Base-by-base conservation (phyloP, 768 basidiomycete genomes). In the Tricholoma terreum region DNA sequence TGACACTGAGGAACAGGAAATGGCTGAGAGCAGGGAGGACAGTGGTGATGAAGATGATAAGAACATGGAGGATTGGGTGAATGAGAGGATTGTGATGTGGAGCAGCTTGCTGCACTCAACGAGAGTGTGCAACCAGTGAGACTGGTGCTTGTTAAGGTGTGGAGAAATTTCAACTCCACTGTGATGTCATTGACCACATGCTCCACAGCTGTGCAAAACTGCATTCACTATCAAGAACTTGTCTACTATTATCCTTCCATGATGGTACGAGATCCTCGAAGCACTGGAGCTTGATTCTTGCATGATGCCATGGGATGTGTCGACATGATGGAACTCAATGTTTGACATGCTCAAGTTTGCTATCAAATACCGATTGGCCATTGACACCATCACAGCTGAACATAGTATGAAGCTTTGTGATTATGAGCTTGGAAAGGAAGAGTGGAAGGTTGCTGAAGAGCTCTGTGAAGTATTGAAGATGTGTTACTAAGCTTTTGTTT, bases 281-380 rank as follows among this genome's bases (percentile, higher is more conserved):
- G 56, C 58, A 14, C 31, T 42, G 8, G 58, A 61, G 5, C 46
- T 66, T 1, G 43, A 27, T 1, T 9, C 6, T 6, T n/a, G 57
- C 9, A 59, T 59, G 7, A 65, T 72, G 56, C 72, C 69, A 4
- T 56, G 67, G 3, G 70, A 75, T 58, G 71, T 75, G 1, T 24
- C 51, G 6, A 72, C 46, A 3, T 9, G 14, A 6, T 48, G 27
- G 46, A 48, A 48, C 46, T 48, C 6, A 7, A 17, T 65, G 0
- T 75, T 59, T 40, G 58, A 70, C 38, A 75, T 78, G 73, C 56
- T 76, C 3, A 38, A 59, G 4, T 65, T 69, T 51, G 65, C 67
- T 0, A 1, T 70, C 1, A 36, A 69, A 8, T 70, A 76, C 52
- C 54, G 61, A 1, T n/a, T 36, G 11, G 69, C 64, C 2, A n/a